Conservation (phyloP, 805 yeast genomes). For the Candida corydali region DNA sequence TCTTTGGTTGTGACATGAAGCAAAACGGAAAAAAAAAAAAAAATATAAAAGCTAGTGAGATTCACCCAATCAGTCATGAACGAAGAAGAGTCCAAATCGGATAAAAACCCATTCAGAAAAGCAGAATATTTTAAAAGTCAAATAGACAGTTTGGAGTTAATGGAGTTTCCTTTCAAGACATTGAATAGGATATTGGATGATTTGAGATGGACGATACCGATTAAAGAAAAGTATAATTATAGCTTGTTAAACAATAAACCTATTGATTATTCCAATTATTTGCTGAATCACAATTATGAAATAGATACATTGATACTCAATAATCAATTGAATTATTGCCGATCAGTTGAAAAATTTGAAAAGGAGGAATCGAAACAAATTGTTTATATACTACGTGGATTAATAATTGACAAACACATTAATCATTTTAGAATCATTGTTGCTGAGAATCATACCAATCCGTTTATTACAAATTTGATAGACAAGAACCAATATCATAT, state of each 20-base stretch:
- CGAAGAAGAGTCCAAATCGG: not conserved
- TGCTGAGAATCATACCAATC: slow-evolving; percentile 19
- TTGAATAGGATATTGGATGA: slow-evolving; percentile 67
- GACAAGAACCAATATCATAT: slow-evolving; percentile 37
- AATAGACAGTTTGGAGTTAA: slow-evolving; percentile 10
- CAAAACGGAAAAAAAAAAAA: not conserved
- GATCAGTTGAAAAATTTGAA: slow-evolving; percentile 22
- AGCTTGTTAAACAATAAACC: slow-evolving; percentile 28
- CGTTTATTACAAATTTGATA: slow-evolving; percentile 13
- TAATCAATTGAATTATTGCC: slow-evolving; percentile 29
- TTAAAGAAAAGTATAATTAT: slow-evolving; percentile 10
- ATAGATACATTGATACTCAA: slow-evolving; percentile 29
- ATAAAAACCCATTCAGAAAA: slow-evolving; percentile 2
- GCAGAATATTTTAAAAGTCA: slow-evolving; percentile 7
- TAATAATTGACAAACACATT: slow-evolving; percentile 19
- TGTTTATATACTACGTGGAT: slow-evolving; percentile 27
- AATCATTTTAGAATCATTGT: slow-evolving; percentile 29
- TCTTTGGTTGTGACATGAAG: slow-evolving; percentile 10
- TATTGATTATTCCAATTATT: slow-evolving; percentile 31
- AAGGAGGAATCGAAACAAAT: slow-evolving; percentile 14
- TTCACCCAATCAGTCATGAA: not conserved
- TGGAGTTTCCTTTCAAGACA: slow-evolving; percentile 49
- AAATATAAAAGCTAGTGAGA: too few species aligned
- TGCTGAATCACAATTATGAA: slow-evolving; percentile 13
- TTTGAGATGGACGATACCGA: slow-evolving; percentile 34